Conservation (phyloP, 345 rosid genomes). For the Lumnitzera littorea region DNA sequence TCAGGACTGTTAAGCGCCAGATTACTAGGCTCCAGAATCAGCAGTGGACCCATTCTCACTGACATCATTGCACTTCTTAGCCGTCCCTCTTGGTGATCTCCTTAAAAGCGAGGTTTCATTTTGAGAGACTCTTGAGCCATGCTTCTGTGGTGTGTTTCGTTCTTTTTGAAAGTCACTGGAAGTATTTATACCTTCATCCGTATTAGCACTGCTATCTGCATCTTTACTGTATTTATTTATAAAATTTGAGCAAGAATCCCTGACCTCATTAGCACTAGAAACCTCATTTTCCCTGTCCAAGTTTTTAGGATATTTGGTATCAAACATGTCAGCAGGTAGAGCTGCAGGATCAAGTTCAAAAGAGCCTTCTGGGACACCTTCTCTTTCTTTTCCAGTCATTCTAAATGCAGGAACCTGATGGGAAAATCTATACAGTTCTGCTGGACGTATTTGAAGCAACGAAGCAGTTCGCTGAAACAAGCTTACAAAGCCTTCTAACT, state of each 20-base stretch:
- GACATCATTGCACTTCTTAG: neutral
- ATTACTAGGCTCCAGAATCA: too few species aligned
- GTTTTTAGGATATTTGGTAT: conserved; percentile 10
- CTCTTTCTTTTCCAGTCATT: conserved; percentile 70
- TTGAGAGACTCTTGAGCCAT: conserved; percentile 11
- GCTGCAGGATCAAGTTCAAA: conserved; percentile 77
- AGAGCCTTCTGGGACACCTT: conserved; percentile 65
- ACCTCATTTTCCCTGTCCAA: conserved; percentile 14
- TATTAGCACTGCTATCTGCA: neutral
- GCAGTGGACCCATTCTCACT: neutral
- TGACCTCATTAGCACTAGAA: conserved; percentile 10
- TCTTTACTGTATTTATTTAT: conserved; percentile 1
- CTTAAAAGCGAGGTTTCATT: conserved; percentile 7
- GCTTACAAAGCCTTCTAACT: conserved; percentile 75
- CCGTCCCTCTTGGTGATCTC: conserved; percentile 18
- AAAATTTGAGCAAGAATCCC: conserved; percentile 10
- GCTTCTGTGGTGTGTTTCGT: conserved; percentile 19
- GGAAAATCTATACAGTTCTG: conserved; percentile 59
- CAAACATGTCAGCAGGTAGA: conserved; percentile 31
- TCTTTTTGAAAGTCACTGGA: conserved; percentile 7
- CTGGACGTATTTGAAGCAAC: conserved; percentile 29
- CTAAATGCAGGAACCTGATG: conserved; percentile 61
- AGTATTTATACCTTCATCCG: conserved; percentile 9
- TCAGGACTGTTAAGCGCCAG: too few species aligned
- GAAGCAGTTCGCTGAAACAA: conserved; percentile 39